Evolutionary conservation across 768 basidiomycete genomes (phyloP).

Genomic region (Amanita thiersii): DNA sequence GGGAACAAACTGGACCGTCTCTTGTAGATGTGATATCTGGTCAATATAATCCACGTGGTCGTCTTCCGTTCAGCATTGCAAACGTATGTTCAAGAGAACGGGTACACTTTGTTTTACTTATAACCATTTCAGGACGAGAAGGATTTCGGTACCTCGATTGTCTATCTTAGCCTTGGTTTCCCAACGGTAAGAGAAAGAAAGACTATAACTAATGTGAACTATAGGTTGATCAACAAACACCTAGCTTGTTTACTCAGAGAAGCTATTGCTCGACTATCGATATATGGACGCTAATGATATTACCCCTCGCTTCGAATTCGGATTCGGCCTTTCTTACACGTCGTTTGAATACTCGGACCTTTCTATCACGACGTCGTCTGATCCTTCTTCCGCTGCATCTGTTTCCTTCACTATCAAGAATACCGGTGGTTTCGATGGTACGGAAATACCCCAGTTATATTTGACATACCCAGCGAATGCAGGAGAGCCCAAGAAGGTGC

Average conservation of each 20-base stretch:
- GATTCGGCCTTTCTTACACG: constrained; percentile 70
- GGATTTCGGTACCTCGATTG: constrained; percentile 35
- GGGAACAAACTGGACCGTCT: constrained; percentile 73
- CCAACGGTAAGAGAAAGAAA: constrained; percentile 20
- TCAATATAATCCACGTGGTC: constrained; percentile 63
- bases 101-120: neutral
- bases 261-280: constrained; percentile 59
- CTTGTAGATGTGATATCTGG: constrained; percentile 78
- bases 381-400: constrained; percentile 21
- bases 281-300: constrained; percentile 50
- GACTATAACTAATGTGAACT: constrained; percentile 13
- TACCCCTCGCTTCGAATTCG: constrained; percentile 54
- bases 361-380: constrained; percentile 18
- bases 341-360: constrained; percentile 56
- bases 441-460: constrained; percentile 49
- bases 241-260: constrained; percentile 62
- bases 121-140: constrained; percentile 21
- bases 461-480: constrained; percentile 38
- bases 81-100: constrained; percentile 28
- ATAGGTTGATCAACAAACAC: neutral
- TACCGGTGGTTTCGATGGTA: constrained; percentile 37
- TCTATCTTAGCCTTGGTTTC: constrained; percentile 33
- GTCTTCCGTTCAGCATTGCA: constrained; percentile 69
- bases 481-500: constrained; percentile 39
- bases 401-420: constrained; percentile 40